These are phyloP conservation scores for Spinellus fusiger DNA, from an alignment of 192 early-diverging fungal genomes.

Conservation along the genomic window DNA sequence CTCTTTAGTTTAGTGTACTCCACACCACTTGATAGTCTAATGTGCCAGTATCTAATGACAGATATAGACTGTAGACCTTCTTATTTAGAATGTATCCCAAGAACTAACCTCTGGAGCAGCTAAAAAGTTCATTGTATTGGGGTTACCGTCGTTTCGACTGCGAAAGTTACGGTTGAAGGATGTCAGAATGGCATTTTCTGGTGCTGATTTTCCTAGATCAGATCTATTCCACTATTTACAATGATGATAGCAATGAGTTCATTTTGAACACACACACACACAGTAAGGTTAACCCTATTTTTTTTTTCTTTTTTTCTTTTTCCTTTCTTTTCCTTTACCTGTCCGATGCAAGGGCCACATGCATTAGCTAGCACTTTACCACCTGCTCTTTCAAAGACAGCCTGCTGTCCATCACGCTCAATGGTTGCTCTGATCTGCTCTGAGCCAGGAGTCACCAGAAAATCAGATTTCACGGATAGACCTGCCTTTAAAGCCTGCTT, in stretches of 20 bases:
- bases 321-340: no score
- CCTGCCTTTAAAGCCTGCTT: constrained; percentile 82
- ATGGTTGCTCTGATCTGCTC: constrained; percentile 99
- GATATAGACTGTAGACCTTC: no score
- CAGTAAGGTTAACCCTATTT: no score
- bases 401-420: constrained; percentile 85
- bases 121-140: constrained; percentile 95
- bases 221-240: constrained; percentile 85
- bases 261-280: no score
- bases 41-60: no score
- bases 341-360: constrained; percentile 93
- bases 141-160: constrained; percentile 89
- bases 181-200: constrained; percentile 89
- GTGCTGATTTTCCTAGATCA: constrained; percentile 54
- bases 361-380: constrained; percentile 92
- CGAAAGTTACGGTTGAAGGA: constrained; percentile 99
- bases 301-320: no score
- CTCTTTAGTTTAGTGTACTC: background rate
- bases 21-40: background rate
- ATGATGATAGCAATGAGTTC: no score
- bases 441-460: constrained; percentile 94
- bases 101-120: constrained; percentile 81
- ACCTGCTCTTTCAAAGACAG: constrained; percentile 75
- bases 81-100: background rate
- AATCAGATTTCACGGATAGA: constrained; percentile 66